phyloP scores from a whole-genome alignment of 2,329 filamentous ascomycete species.

The Pseudocercospora crystallina region DNA sequence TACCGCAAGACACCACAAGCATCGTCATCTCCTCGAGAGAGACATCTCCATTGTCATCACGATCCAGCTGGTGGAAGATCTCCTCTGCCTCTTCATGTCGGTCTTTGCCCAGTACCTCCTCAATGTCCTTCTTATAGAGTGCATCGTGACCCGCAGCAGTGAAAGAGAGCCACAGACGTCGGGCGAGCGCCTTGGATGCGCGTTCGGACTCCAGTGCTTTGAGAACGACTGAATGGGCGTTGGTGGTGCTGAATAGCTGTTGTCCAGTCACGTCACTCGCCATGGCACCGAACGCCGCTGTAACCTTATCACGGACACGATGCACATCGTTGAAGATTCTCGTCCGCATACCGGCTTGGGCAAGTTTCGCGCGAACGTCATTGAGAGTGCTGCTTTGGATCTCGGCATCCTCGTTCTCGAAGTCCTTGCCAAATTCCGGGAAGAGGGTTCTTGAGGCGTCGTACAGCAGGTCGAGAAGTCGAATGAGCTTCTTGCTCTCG shows the following conservation, averaged over 20 bases:
- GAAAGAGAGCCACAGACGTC: constrained; percentile 36
- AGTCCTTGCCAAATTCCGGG: constrained; percentile 78
- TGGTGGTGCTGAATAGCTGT: constrained; percentile 64
- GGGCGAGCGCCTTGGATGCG: constrained; percentile 33
- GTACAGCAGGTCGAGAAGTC: constrained; percentile 71
- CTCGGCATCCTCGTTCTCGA: constrained; percentile 74
- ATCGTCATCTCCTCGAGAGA: constrained; percentile 35
- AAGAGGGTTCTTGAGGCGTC: constrained; percentile 78
- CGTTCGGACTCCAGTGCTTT: constrained; percentile 30
- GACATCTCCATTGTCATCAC: constrained; percentile 36
- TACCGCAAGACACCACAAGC: constrained; percentile 26
- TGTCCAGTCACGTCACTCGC: constrained; percentile 84
- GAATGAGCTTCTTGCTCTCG: constrained; percentile 73
- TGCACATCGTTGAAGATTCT: constrained; percentile 48
- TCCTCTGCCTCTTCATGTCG: constrained; percentile 28
- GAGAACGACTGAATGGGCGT: constrained; percentile 29
- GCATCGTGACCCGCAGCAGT: constrained; percentile 25
- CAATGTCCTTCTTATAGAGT: constrained; percentile 27
- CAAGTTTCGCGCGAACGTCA: constrained; percentile 45
- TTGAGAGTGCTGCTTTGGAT: constrained; percentile 72
- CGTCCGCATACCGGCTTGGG: constrained; percentile 51
- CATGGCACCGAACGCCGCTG: constrained; percentile 78
- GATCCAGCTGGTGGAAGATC: constrained; percentile 33
- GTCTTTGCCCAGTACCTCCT: constrained; percentile 27
- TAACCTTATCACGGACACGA: constrained; percentile 73